A percentile compares a stretch with the other conserved stretches of the same genome.
These are phyloP conservation scores for Auricularia heimuer DNA, from an alignment of 768 basidiomycete species.

Conservation along the genomic window DNA sequence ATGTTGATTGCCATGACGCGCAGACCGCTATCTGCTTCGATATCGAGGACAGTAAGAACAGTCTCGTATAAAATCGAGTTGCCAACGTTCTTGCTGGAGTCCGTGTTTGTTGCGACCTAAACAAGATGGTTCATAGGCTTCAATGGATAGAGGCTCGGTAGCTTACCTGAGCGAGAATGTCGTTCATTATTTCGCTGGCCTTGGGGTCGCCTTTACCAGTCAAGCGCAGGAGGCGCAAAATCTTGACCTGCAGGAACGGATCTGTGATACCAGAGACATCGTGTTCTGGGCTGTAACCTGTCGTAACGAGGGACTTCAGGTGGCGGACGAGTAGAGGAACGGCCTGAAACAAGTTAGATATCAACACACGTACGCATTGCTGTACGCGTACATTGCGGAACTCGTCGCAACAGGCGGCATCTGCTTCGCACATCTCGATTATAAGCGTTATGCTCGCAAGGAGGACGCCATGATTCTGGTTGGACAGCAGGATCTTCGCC, in stretches of 20 bases:
- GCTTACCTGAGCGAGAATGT: slow-evolving; percentile 85
- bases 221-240: slow-evolving; percentile 78
- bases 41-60: slow-evolving; percentile 90
- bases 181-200: slow-evolving; percentile 96
- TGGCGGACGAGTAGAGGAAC: slow-evolving; percentile 91
- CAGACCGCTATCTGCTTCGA: slow-evolving; percentile 90
- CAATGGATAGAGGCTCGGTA: neutral
- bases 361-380: slow-evolving; percentile 4
- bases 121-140: neutral
- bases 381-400: slow-evolving; percentile 71
- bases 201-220: slow-evolving; percentile 76
- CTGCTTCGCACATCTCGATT: slow-evolving; percentile 85
- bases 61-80: slow-evolving; percentile 98
- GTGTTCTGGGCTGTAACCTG: slow-evolving; percentile 96
- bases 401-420: slow-evolving; percentile 62
- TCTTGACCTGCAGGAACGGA: slow-evolving; percentile 90
- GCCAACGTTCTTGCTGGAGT: slow-evolving; percentile 94
- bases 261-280: slow-evolving; percentile 99
- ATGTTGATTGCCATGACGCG: slow-evolving; percentile 99
- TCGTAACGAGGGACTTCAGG: slow-evolving; percentile 88
- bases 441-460: slow-evolving; percentile 91
- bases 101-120: slow-evolving; percentile 98
- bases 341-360: slow-evolving; percentile 39
- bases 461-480: slow-evolving; percentile 94
- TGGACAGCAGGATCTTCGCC: slow-evolving; percentile 83